Base-by-base conservation (phyloP, 164 flowering plant genomes). In the Saururus chinensis region DNA sequence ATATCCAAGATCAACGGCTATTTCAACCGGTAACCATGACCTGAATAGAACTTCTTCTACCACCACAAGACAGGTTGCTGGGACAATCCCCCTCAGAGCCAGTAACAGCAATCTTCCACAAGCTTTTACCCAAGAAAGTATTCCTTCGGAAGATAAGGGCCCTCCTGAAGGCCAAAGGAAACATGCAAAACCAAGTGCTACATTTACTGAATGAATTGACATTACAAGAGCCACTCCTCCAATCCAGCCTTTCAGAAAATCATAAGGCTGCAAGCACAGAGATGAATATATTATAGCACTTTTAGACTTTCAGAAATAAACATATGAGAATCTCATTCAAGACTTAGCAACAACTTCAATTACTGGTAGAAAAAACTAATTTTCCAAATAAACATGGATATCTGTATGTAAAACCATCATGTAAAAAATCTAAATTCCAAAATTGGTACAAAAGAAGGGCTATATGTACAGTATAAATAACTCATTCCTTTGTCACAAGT, bases 41-140 rank as follows among this genome's bases (percentile, higher is more conserved):
- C 97, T 85, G 68, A 86, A 93, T 62, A 89, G 77, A 67, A 93
- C 64, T 79, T 93, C 98, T 76, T 93, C 98, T 40, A 84, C 95
- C 22, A 81, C 51, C 48, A 84, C 76, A 66, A 85, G 64, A 54
- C 72, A 66, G 65, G 77, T 76, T 63, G 97, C 97, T 11, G 80
- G 84, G 9, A 79, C 57, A 65, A 80, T 61, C 61, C 85, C 92
- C 75, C 59, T 81, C 72, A 74, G 74, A 64, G 73, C 73, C 66
- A 85, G 56, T 55, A 76, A 1, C 51, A 81, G 57, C 66, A 82
- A 56, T 68, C 67, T 56, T 24, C 86, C 85, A 68, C 60, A 76
- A 4, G 61, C 68, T 71, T 77, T 85, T 45, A 93, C 66, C 81
- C 68, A 71, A 9, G 67, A 41, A 51, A 71, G 40, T 67, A 72